Conservation (phyloP, 2,329 filamentous ascomycete species). For the Xylogone sp. region DNA sequence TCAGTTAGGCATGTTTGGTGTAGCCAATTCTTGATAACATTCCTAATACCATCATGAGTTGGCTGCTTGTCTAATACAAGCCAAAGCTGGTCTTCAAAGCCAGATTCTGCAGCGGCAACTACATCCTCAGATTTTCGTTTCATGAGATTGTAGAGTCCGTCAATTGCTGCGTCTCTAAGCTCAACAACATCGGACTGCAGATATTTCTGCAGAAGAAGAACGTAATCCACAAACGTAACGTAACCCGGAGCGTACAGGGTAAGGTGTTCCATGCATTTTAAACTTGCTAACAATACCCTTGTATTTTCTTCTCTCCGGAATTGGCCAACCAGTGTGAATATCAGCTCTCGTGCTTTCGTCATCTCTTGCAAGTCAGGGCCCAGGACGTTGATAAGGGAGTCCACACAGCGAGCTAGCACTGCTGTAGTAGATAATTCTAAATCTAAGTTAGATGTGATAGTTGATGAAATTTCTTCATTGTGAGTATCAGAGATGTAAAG, state of each 20-base stretch:
- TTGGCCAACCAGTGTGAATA: conserved; percentile 79
- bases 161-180: conserved; percentile 76
- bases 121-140: conserved; percentile 85
- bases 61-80: conserved; percentile 77
- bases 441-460: conserved; percentile 86
- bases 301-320: conserved; percentile 74
- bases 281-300: conserved; percentile 69
- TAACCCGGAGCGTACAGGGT: conserved; percentile 87
- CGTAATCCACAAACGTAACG: conserved; percentile 80
- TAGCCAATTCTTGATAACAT: conserved; percentile 89
- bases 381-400: conserved; percentile 94
- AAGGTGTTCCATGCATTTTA: conserved; percentile 84
- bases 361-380: conserved; percentile 94
- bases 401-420: conserved; percentile 81
- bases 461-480: conserved; percentile 74
- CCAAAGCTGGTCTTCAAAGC: conserved; percentile 91
- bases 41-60: conserved; percentile 74
- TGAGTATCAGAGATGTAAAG: conserved; percentile 90
- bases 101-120: conserved; percentile 67
- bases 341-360: conserved; percentile 85
- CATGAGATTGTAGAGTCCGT: conserved; percentile 93
- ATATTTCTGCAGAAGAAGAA: conserved; percentile 75
- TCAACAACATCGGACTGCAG: conserved; percentile 65
- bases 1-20: conserved; percentile 81
- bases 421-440: conserved; percentile 78